phyloP scores from a whole-genome alignment of 2,329 filamentous ascomycete genomes.

The Fusarium foetens region DNA sequence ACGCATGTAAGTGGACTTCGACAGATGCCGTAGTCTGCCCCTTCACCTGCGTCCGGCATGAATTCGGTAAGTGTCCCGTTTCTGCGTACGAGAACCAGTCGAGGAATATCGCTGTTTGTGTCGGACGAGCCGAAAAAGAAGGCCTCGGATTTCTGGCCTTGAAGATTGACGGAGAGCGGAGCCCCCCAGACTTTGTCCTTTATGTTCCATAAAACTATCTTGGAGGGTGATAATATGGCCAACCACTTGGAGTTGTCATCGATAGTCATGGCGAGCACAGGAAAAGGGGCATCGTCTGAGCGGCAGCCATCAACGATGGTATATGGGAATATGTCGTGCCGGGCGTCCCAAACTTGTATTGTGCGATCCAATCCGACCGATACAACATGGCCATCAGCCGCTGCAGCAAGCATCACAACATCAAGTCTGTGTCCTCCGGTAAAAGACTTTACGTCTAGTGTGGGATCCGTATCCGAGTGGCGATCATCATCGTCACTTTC shows the following conservation, averaged over 20 bases:
- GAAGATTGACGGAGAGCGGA: constrained; percentile 61
- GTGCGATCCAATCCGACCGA: constrained; percentile 77
- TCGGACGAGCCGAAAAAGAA: constrained; percentile 69
- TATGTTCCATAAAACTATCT: constrained; percentile 72
- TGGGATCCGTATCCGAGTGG: constrained; percentile 57
- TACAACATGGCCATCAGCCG: constrained; percentile 71
- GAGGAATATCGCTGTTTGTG: constrained; percentile 51
- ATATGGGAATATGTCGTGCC: constrained; percentile 56
- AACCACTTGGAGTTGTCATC: constrained; percentile 73
- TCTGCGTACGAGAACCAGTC: constrained; percentile 70
- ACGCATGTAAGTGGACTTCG: constrained; percentile 63
- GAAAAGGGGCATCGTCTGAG: constrained; percentile 60
- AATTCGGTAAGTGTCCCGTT: constrained; percentile 72
- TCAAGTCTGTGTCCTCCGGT: constrained; percentile 74
- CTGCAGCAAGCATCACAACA: constrained; percentile 71
- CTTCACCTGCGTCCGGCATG: constrained; percentile 56
- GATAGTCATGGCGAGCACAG: constrained; percentile 71
- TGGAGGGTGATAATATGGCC: constrained; percentile 70
- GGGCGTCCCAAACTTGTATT: constrained; percentile 73
- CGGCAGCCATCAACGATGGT: constrained; percentile 54
- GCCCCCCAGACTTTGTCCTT: constrained; percentile 65
- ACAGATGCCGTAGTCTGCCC: constrained; percentile 59
- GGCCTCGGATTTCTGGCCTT: constrained; percentile 66
- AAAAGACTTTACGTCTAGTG: constrained; percentile 70
- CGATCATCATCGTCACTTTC: constrained; percentile 58